Evolutionary conservation across 2,329 filamentous ascomycete species (phyloP), one percentile per base, ranked within the genome.

Genomic region (Phaeosphaeriaceae sp.): DNA sequence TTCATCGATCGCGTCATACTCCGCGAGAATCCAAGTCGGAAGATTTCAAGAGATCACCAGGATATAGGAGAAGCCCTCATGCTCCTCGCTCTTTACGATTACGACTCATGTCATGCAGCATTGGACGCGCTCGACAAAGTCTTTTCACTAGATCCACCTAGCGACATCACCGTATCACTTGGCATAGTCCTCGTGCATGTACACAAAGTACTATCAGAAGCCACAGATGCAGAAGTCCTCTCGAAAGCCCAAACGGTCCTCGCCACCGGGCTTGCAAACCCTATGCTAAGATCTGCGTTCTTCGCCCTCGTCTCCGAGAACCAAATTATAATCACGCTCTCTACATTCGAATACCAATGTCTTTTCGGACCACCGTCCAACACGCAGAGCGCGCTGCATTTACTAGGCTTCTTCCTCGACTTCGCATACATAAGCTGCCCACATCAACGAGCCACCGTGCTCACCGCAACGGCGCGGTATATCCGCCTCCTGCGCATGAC

Each of bases 381-480:
- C 56, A 67, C 62, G 59, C 69, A 76, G 61, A 68, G 62, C 50
- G 73, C 69, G 1, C 57, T 77, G 1, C 68, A 68, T 48, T 64
- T 77, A 0, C 57, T 75, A 2, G 73, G 67, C 17, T 70, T 61
- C 61, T 75, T 76, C 57, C 63, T 77, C 31, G 74, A 76, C 53
- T 60, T 61, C 36, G 63, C 67, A n/a, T 66, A 66, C 48, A 22
- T 54, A 11, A 31, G 11, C 3, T 60, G 58, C 47, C 56, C 63
- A 1, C 13, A 42, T 3, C 57, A 66, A 6, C 55, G 54, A 9
- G 24, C 10, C 6, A 22, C 25, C 1, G 36, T 66, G 13, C 41
- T 71, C 2, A 17, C 46, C 7, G 55, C 51, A 19, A 62, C 66
- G 4, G 63, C 63, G 7, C 61, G 65, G 10, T 77, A 72, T 60